A percentile compares a stretch with the other conserved stretches of the same genome.
phyloP scores from a whole-genome alignment of 495 filamentous ascomycete genomes.

The Aspergillus carlsbadensis region DNA sequence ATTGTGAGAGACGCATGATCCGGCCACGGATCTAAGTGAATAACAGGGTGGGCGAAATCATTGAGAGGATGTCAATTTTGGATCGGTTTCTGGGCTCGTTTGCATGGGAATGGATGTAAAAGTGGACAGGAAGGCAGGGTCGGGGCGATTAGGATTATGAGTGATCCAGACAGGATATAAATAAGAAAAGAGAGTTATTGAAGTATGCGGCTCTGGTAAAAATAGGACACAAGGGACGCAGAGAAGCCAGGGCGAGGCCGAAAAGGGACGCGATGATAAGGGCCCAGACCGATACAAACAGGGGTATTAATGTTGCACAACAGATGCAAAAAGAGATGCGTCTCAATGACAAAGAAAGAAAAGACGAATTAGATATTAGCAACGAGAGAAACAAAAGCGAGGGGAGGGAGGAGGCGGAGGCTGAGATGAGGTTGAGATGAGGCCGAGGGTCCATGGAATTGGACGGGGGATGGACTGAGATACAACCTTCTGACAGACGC shows the following conservation, averaged over 20 bases:
- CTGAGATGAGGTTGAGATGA: not conserved
- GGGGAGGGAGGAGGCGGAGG: slow-evolving; percentile 1
- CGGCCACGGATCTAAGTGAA: slow-evolving; percentile 23
- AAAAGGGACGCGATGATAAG: slow-evolving; percentile 8
- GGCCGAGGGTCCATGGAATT: not conserved
- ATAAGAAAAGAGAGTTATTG: slow-evolving; percentile 9
- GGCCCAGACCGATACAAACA: slow-evolving; percentile 14
- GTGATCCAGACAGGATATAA: not conserved
- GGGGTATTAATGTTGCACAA: slow-evolving; percentile 21
- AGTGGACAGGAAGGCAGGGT: not conserved
- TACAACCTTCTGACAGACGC: not conserved
- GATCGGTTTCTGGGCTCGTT: not conserved
- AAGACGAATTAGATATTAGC: slow-evolving; percentile 14
- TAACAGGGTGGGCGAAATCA: slow-evolving; percentile 10
- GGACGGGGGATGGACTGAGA: not conserved
- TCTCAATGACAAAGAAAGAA: slow-evolving; percentile 12
- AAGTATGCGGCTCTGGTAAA: slow-evolving; percentile 7
- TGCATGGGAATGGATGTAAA: slow-evolving; percentile 1
- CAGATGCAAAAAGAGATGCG: slow-evolving; percentile 11
- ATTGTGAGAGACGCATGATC: slow-evolving; percentile 40
- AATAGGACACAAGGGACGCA: slow-evolving; percentile 12
- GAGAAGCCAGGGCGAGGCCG: not conserved
- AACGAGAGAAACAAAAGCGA: not conserved
- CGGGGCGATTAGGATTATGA: slow-evolving; percentile 2
- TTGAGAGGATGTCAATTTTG: slow-evolving; percentile 13